A percentile compares a stretch with the other conserved stretches of the same genome.
phyloP scores from a whole-genome alignment of 768 basidiomycete species.

The Chlorophyllum brunneum region DNA sequence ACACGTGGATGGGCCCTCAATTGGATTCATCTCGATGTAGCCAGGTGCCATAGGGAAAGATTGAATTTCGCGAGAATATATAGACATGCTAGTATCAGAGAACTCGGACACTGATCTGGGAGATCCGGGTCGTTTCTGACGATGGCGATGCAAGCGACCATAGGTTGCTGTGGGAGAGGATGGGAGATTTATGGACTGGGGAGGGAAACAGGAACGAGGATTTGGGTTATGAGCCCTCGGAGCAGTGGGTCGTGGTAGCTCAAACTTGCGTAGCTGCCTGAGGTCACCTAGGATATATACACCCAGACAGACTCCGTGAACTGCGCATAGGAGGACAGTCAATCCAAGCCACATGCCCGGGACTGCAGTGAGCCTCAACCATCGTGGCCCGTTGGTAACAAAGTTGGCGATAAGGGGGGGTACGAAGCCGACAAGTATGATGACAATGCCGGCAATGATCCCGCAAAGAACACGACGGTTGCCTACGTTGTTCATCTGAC shows the following conservation, averaged over 20 bases:
- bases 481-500: conserved; percentile 71
- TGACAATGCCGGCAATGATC: conserved; percentile 54
- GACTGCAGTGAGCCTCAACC: conserved; percentile 55
- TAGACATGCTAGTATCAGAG: neutral
- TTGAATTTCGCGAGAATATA: conserved; percentile 4
- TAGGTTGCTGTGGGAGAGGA: neutral
- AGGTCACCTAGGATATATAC: conserved; percentile 80
- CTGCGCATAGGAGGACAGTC: conserved; percentile 53
- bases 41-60: conserved; percentile 15
- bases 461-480: conserved; percentile 68
- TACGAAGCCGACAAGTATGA: conserved; percentile 43
- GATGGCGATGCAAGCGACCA: neutral
- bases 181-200: conserved; percentile 1
- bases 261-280: conserved; percentile 73
- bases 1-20: conserved; percentile 23
- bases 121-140: neutral
- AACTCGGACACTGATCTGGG: conserved; percentile 1
- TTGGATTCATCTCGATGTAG: conserved; percentile 21
- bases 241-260: conserved; percentile 66
- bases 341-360: conserved; percentile 73
- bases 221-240: conserved; percentile 36
- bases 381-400: conserved; percentile 41
- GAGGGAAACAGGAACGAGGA: neutral
- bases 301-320: conserved; percentile 74
- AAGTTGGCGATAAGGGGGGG: conserved; percentile 48